A percentile compares a stretch with the other conserved stretches of the same genome.
phyloP scores from a whole-genome alignment of 495 filamentous ascomycete species.

The Darksidea phi region DNA sequence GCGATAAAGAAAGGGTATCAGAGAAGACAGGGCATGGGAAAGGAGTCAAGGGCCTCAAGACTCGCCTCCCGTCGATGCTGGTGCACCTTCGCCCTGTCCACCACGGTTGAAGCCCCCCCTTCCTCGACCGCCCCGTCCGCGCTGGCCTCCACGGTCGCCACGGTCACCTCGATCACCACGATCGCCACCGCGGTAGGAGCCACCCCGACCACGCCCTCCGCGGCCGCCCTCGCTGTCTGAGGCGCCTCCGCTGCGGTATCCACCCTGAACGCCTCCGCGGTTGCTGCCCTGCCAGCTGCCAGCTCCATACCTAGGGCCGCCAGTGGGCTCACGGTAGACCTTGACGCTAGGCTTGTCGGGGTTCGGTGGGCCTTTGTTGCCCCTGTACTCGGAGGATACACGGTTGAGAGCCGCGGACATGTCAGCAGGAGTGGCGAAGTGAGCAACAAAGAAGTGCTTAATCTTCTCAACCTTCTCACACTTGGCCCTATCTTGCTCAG shows the following conservation, averaged over 20 bases:
- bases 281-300: constrained; percentile 65
- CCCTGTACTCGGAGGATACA: constrained; percentile 72
- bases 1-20: constrained; percentile 7
- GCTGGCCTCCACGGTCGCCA: constrained; percentile 52
- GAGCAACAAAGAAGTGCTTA: constrained; percentile 72
- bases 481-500: constrained; percentile 76
- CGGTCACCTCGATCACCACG: constrained; percentile 52
- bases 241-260: constrained; percentile 50
- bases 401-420: constrained; percentile 71
- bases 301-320: constrained; percentile 51
- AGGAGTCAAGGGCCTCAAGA: constrained; percentile 14
- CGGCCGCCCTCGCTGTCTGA: constrained; percentile 80
- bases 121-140: constrained; percentile 46
- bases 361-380: constrained; percentile 49
- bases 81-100: constrained; percentile 33
- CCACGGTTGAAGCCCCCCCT: constrained; percentile 30
- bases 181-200: constrained; percentile 52
- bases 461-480: constrained; percentile 75
- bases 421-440: constrained; percentile 74
- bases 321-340: constrained; percentile 62
- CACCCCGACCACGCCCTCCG: constrained; percentile 60
- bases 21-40: not conserved
- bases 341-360: constrained; percentile 67
- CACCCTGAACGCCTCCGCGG: constrained; percentile 59
- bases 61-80: constrained; percentile 36